These are phyloP conservation scores for Xanthoconium stramineum DNA, from an alignment of 768 basidiomycete species.

Conservation along the genomic window DNA sequence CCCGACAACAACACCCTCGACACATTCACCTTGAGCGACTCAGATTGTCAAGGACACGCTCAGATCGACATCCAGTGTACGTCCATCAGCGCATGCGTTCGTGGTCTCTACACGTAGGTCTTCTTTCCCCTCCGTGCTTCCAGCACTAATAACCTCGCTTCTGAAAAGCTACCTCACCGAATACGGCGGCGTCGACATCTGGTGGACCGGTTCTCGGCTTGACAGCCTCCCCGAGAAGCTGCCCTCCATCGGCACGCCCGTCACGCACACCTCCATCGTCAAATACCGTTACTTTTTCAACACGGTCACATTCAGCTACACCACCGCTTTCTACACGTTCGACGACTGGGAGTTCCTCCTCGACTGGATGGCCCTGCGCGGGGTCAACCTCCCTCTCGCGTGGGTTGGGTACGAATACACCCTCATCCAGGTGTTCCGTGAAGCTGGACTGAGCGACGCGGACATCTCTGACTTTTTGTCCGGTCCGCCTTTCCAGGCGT, in stretches of 20 bases:
- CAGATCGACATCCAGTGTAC: constrained; percentile 33
- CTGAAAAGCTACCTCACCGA: constrained; percentile 32
- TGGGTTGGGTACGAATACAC: constrained; percentile 41
- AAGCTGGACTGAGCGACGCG: constrained; percentile 34
- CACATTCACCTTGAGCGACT: constrained; percentile 34
- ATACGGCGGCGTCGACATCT: constrained; percentile 38
- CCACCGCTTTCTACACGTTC: constrained; percentile 39
- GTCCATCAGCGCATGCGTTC: constrained; percentile 36
- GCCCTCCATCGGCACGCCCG: constrained; percentile 29
- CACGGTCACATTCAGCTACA: constrained; percentile 42
- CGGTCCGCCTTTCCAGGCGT: constrained; percentile 39
- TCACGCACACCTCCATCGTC: constrained; percentile 35
- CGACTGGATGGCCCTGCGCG: constrained; percentile 41
- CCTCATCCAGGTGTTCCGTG: constrained; percentile 36
- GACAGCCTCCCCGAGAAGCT: constrained; percentile 27
- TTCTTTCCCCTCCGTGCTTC: neutral
- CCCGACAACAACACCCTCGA: constrained; percentile 23
- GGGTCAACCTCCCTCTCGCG: constrained; percentile 41
- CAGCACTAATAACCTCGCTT: neutral
- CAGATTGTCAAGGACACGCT: constrained; percentile 1
- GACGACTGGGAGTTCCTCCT: constrained; percentile 38
- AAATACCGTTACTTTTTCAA: constrained; percentile 42
- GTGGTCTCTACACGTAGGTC: constrained; percentile 38
- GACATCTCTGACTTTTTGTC: constrained; percentile 37
- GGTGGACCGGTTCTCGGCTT: constrained; percentile 43